Percentiles rank a stretch among this genome's conserved stretches.
These are phyloP conservation scores for Arthrobotrys entomopaga DNA, from an alignment of 2,329 filamentous ascomycete genomes.

Conservation along the genomic window DNA sequence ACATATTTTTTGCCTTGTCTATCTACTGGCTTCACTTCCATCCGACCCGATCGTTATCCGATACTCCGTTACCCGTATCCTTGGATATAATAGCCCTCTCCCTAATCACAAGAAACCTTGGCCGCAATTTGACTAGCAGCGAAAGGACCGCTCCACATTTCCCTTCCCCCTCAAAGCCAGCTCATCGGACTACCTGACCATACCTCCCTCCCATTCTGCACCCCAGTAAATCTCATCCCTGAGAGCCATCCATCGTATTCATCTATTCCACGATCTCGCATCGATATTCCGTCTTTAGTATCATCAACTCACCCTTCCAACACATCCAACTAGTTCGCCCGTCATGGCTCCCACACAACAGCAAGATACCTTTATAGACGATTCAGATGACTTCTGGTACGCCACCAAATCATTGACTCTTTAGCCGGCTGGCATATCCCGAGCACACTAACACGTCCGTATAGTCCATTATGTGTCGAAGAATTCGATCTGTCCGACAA, in stretches of 20 bases:
- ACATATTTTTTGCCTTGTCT: conserved; percentile 2
- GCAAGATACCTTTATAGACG: conserved; percentile 76
- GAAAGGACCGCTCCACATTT: neutral
- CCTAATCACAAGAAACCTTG: neutral
- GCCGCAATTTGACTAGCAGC: conserved; percentile 4
- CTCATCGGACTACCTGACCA: neutral
- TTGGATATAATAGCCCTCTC: neutral
- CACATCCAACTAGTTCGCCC: conserved; percentile 24
- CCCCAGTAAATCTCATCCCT: too few species aligned
- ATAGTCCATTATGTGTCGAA: conserved; percentile 95
- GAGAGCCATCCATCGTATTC: neutral
- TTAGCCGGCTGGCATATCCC: neutral
- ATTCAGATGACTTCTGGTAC: conserved; percentile 77
- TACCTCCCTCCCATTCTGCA: conserved; percentile 5
- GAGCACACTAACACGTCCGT: conserved; percentile 58
- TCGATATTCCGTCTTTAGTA: neutral
- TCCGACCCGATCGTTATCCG: neutral
- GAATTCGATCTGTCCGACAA: conserved; percentile 98
- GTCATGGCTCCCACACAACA: conserved; percentile 68
- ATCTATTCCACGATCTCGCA: conserved; percentile 9
- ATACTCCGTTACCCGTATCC: conserved; percentile 5
- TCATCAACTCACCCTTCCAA: conserved; percentile 2
- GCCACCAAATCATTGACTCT: conserved; percentile 56
- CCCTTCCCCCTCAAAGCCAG: neutral
- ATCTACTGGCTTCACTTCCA: neutral